These are phyloP conservation scores for Schizophyllum amplum DNA, from an alignment of 1,284 basidiomycete genomes.

Conservation along the genomic window DNA sequence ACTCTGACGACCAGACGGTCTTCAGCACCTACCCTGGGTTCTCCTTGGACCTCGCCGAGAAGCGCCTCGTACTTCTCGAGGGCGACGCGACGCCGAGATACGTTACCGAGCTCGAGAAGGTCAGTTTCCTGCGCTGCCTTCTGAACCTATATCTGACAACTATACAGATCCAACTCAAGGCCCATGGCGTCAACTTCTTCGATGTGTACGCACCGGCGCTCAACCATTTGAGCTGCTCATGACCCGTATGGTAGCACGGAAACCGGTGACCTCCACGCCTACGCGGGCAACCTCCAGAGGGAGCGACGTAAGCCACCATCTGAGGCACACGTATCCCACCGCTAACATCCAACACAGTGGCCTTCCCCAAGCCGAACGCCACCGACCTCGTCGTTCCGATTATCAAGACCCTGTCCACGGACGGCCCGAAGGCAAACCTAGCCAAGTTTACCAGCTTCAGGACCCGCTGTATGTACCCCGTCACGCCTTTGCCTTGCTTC, in stretches of 20 bases:
- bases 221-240: conserved; percentile 13
- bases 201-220: conserved; percentile 56
- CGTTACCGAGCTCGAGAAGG: conserved; percentile 84
- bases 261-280: conserved; percentile 50
- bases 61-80: conserved; percentile 69
- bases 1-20: conserved; percentile 24
- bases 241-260: conserved; percentile 54
- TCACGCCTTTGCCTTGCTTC: too few species aligned
- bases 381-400: conserved; percentile 49
- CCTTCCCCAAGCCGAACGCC: conserved; percentile 51
- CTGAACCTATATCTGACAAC: conserved; percentile 3
- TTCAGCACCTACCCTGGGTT: conserved; percentile 21
- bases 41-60: conserved; percentile 46
- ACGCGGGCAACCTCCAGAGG: conserved; percentile 32
- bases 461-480: conserved; percentile 49
- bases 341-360: conserved; percentile 27
- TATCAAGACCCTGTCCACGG: conserved; percentile 57
- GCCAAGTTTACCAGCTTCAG: conserved; percentile 68
- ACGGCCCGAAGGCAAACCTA: conserved; percentile 62
- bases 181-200: conserved; percentile 72
- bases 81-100: conserved; percentile 53
- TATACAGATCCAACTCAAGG: conserved; percentile 67
- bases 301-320: conserved; percentile 16
- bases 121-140: conserved; percentile 16
- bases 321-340: conserved; percentile 12